Percentiles rank a stretch among this genome's conserved stretches.
phyloP scores from a whole-genome alignment of 2,329 filamentous ascomycete genomes.

The Cadophora malorum region DNA sequence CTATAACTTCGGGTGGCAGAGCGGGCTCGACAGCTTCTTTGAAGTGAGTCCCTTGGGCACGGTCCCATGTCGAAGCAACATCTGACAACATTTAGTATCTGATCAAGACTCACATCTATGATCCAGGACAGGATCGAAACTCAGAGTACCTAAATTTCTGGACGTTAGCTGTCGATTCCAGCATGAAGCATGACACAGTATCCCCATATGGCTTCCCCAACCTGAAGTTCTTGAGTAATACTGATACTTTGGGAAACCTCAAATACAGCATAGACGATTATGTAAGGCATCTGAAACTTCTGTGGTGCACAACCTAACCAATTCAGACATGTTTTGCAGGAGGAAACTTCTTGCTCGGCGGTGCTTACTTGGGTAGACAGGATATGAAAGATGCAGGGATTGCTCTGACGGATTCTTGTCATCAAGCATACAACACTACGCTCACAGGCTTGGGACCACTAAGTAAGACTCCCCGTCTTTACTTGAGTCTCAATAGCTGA shows the following conservation, averaged over 20 bases:
- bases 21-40: slow-evolving; percentile 78
- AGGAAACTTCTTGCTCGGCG: slow-evolving; percentile 82
- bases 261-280: slow-evolving; percentile 58
- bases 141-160: slow-evolving; percentile 60
- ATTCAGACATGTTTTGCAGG: slow-evolving; percentile 74
- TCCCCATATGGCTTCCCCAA: slow-evolving; percentile 69
- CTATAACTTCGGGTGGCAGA: slow-evolving; percentile 73
- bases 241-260: slow-evolving; percentile 49
- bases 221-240: slow-evolving; percentile 71
- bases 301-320: not conserved
- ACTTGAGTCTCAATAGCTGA: not conserved
- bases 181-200: slow-evolving; percentile 70
- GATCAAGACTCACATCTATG: not conserved
- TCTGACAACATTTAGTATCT: not conserved
- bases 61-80: not conserved
- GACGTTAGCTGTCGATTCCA: slow-evolving; percentile 70
- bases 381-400: slow-evolving; percentile 25
- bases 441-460: slow-evolving; percentile 73
- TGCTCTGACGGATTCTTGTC: slow-evolving; percentile 69
- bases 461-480: not conserved
- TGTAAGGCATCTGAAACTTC: not conserved
- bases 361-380: slow-evolving; percentile 63
- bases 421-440: slow-evolving; percentile 71
- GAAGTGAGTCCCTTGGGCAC: slow-evolving; percentile 51
- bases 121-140: slow-evolving; percentile 43